Conservation (phyloP, 2,329 filamentous ascomycete genomes). For the Claviceps sp. region DNA sequence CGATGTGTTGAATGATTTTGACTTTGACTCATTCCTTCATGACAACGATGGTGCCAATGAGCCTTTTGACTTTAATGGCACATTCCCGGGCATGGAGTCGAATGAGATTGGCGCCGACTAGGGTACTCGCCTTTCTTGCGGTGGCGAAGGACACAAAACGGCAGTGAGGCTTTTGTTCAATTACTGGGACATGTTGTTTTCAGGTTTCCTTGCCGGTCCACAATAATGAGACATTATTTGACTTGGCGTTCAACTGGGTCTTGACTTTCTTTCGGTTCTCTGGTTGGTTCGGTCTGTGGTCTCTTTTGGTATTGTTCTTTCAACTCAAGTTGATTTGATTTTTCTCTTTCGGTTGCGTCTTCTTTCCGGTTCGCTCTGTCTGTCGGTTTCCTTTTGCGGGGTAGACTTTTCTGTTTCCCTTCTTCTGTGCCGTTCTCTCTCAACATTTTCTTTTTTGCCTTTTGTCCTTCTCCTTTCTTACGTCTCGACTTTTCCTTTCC, state of each 20-base stretch:
- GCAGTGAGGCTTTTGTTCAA: constrained; percentile 1
- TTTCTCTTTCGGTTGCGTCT: too few species aligned
- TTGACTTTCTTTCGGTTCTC: background rate
- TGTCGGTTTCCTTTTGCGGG: too few species aligned
- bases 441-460: too few species aligned
- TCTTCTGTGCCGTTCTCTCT: too few species aligned
- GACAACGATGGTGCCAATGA: constrained; percentile 31
- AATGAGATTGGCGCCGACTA: constrained; percentile 46
- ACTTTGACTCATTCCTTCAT: constrained; percentile 55
- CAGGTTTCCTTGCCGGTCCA: background rate
- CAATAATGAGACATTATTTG: constrained; percentile 18
- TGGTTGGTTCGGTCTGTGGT: too few species aligned
- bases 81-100: constrained; percentile 39
- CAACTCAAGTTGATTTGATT: too few species aligned
- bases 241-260: constrained; percentile 24
- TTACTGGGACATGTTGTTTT: constrained; percentile 9
- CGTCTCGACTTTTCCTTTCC: constrained; percentile 1
- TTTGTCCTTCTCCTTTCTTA: constrained; percentile 4
- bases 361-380: too few species aligned
- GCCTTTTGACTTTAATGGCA: constrained; percentile 40
- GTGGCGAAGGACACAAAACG: background rate
- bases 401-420: too few species aligned
- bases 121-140: constrained; percentile 3
- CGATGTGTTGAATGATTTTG: constrained; percentile 53
- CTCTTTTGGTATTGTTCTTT: too few species aligned